Base-by-base conservation (phyloP, 306 rosid genomes). In the Carpinus fangiana region DNA sequence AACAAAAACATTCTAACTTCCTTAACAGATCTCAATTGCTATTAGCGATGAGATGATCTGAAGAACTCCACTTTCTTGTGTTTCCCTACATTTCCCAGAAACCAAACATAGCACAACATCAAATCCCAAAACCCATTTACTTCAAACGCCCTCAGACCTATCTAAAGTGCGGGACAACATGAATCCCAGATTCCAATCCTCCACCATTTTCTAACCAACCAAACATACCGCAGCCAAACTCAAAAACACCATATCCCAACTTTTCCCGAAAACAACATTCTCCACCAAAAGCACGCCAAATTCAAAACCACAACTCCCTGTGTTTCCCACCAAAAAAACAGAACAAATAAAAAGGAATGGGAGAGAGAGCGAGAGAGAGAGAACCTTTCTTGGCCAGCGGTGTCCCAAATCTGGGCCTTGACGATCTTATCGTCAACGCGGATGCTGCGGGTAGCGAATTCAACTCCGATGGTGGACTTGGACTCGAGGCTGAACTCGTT, bases 341-440 rank as follows among this genome's bases (percentile, higher is more conserved):
- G 60, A n/a, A n/a, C 43, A 31, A 31, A 31, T 31, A 68, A 46
- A 34, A 13, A 31, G 13, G 43, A 65, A 41, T 12, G 26, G 11
- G 50, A 51, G 38, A 8, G 41, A 50, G 52, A 59, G 71, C 57
- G 26, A 36, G 8, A 38, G 2, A 11, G 7, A 23, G 69, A 11
- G 7, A 54, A 87, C 89, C 91, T 85, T 78, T 88, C 89, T 81
- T 88, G 91, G 51, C 89, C 89, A 60, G 87, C 91, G 73, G 91
- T 88, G 68, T 88, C 91, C 91, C 89, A 88, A 88, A 88, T 88
- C 91, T 88, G 91, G 61, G 89, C 89, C 84, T 88, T 88, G 75
- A 88, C 77, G 73, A 88, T 77, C 83, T 85, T 88, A 16, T 88
- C 86, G 2, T 85, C 87, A 13, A 85, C 91, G 7, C 61, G 84